Evolutionary conservation across 1,139 yeast species (phyloP).

Genomic region (Candida sojae): DNA sequence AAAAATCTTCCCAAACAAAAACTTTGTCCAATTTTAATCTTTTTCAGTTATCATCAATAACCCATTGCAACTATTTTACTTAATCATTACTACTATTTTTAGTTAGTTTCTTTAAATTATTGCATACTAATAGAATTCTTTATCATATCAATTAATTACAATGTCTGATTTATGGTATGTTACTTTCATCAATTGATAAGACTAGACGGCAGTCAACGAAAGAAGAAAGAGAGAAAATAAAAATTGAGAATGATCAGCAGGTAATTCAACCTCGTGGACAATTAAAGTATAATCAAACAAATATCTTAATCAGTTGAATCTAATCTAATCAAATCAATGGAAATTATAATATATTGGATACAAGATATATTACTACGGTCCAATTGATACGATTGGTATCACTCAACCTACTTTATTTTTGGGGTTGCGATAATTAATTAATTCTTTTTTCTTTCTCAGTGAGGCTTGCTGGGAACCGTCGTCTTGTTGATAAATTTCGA

Average conservation of each 20-base stretch:
- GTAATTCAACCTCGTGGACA: neutral
- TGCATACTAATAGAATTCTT: neutral
- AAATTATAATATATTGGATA: too few relatives aligned
- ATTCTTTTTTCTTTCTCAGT: neutral
- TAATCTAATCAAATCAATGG: too few relatives aligned
- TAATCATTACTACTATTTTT: neutral
- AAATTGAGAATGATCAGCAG: neutral
- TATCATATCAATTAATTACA: conserved; percentile 10
- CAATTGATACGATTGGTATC: neutral
- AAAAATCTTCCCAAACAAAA: conserved; percentile 3
- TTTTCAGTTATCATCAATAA: conserved; percentile 1
- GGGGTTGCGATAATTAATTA: neutral
- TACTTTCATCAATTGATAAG: neutral
- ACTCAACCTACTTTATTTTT: neutral
- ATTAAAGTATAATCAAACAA: too few relatives aligned
- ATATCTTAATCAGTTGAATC: too few relatives aligned
- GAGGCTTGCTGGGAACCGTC: neutral
- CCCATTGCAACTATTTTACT: conserved; percentile 2
- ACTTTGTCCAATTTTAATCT: conserved; percentile 4
- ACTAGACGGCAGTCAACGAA: too few relatives aligned
- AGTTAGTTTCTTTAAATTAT: neutral
- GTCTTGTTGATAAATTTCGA: neutral
- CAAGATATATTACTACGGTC: neutral
- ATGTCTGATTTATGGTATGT: conserved; percentile 64
- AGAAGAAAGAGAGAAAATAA: neutral